phyloP scores from a whole-genome alignment of 2,329 filamentous ascomycete genomes.

The Gyromitra esculenta region DNA sequence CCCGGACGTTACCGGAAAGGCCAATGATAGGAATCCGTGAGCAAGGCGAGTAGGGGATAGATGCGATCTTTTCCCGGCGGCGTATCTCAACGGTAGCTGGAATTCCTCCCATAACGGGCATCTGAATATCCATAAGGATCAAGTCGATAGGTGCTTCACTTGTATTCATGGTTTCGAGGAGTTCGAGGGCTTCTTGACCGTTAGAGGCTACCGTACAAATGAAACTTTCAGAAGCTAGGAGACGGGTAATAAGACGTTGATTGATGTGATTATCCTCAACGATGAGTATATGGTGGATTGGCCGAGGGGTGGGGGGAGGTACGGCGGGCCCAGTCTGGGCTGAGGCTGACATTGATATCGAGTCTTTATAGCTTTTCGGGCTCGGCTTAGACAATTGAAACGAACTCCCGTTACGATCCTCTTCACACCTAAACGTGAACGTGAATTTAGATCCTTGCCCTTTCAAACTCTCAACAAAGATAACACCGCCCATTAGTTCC shows the following conservation, averaged over 20 bases:
- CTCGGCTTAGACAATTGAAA: conserved; percentile 33
- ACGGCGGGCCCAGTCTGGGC: conserved; percentile 26
- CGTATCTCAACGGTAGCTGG: conserved; percentile 62
- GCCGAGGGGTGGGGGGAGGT: conserved; percentile 35
- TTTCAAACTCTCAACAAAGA: conserved; percentile 68
- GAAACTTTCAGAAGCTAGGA: conserved; percentile 60
- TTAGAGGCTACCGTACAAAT: conserved; percentile 60
- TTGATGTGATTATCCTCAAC: conserved; percentile 64
- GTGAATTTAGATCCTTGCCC: conserved; percentile 51
- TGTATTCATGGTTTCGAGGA: conserved; percentile 58
- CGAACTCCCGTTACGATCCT: conserved; percentile 38
- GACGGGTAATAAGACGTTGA: conserved; percentile 60
- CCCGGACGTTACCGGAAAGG: conserved; percentile 64
- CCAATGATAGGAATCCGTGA: conserved; percentile 63
- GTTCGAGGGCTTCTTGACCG: conserved; percentile 62
- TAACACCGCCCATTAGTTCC: conserved; percentile 81
- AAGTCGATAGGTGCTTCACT: conserved; percentile 55
- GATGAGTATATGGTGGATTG: conserved; percentile 59
- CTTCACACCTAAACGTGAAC: conserved; percentile 47
- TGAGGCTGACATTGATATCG: conserved; percentile 34
- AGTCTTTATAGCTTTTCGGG: conserved; percentile 44
- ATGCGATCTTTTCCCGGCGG: conserved; percentile 35
- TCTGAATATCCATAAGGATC: conserved; percentile 65
- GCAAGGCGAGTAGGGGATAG: conserved; percentile 51
- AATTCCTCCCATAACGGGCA: conserved; percentile 65